Evolutionary conservation across 2,329 filamentous ascomycete species (phyloP).

Genomic region (Pezicula radicicola): DNA sequence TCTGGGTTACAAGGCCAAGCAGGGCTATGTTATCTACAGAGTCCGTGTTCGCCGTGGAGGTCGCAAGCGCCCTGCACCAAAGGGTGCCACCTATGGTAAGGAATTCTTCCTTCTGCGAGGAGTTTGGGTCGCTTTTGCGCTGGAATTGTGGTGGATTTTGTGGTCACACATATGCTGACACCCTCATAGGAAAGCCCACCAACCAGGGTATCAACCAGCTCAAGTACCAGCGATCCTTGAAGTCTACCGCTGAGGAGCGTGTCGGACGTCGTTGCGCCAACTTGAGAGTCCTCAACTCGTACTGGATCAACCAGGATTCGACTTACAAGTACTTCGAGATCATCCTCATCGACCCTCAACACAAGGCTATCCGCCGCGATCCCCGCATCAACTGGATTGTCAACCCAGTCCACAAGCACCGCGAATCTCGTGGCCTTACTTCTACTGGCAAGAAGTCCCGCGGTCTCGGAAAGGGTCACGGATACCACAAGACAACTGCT

Average conservation of each 20-base stretch:
- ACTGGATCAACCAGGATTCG: conserved; percentile 99
- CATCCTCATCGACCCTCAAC: conserved; percentile 98
- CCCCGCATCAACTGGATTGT: conserved; percentile 99
- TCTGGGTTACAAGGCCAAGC: conserved; percentile 99
- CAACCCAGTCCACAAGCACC: conserved; percentile 99
- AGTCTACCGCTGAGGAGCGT: conserved; percentile 98
- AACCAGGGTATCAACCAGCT: conserved; percentile 99
- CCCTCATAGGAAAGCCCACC: conserved; percentile 87
- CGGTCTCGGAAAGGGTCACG: conserved; percentile 98
- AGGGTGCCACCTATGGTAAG: conserved; percentile 99
- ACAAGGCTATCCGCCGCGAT: conserved; percentile 99
- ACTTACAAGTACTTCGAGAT: conserved; percentile 99
- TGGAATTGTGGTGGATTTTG: neutral
- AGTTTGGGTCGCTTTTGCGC: neutral
- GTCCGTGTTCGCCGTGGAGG: conserved; percentile 97
- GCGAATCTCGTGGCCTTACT: conserved; percentile 94
- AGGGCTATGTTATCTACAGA: conserved; percentile 99
- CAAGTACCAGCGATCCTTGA: conserved; percentile 99
- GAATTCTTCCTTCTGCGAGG: conserved; percentile 15
- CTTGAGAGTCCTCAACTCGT: conserved; percentile 98
- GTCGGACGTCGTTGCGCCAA: conserved; percentile 99
- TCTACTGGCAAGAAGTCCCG: conserved; percentile 99
- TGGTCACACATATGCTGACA: conserved; percentile 3
- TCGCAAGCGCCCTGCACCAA: conserved; percentile 92
- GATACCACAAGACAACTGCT: conserved; percentile 97